Evolutionary conservation across 1,284 basidiomycete genomes (phyloP).

Genomic region (Mycena sp.): DNA sequence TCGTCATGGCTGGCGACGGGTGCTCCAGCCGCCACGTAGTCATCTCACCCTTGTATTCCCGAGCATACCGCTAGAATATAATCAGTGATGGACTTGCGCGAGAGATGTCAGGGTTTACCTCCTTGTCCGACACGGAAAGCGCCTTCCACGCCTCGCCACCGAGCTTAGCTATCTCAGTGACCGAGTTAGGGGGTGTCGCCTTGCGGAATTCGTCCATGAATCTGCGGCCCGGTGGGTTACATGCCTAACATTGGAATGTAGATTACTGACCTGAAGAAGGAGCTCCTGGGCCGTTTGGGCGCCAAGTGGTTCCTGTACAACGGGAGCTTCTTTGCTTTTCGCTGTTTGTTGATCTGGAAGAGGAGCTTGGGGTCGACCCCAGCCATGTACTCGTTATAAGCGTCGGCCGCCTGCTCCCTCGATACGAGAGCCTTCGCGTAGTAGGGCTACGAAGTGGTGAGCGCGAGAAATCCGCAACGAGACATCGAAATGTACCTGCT

Average conservation of each 20-base stretch:
- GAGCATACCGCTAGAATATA: too few species aligned
- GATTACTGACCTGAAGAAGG: background rate
- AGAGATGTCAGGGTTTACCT: too few species aligned
- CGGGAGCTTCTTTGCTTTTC: background rate
- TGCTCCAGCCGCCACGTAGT: too few species aligned
- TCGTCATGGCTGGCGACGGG: too few species aligned
- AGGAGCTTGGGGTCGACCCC: constrained; percentile 12
- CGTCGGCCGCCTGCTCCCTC: background rate
- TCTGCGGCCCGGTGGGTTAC: background rate
- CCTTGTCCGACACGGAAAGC: too few species aligned
- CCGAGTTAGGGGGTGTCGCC: background rate
- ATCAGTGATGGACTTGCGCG: too few species aligned
- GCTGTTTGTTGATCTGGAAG: constrained; percentile 5
- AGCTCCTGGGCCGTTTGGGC: background rate
- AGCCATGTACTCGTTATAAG: background rate
- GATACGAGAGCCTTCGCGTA: background rate
- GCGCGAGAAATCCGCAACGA: background rate
- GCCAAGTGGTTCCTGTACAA: background rate
- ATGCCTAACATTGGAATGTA: background rate
- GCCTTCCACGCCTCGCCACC: background rate
- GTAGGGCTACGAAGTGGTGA: background rate
- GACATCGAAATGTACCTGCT: background rate
- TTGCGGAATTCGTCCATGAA: background rate
- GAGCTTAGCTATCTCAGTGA: background rate
- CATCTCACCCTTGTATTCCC: too few species aligned